These are phyloP conservation scores for Extremus antarcticus DNA, from an alignment of 495 filamentous ascomycete species.

Conservation along the genomic window DNA sequence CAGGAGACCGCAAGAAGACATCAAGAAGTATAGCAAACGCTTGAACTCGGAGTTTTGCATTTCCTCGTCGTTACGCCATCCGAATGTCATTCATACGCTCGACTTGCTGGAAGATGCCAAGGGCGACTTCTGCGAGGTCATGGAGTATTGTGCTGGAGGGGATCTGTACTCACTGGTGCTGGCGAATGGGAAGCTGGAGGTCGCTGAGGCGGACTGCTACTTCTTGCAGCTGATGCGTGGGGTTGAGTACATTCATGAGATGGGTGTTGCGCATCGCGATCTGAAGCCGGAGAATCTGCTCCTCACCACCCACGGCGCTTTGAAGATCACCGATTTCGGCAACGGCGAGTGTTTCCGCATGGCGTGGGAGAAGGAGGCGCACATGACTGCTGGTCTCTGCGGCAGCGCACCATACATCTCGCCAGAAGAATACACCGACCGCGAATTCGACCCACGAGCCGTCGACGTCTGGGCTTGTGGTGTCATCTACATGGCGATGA, in stretches of 20 bases:
- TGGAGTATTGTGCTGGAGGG: slow-evolving; percentile 97
- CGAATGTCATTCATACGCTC: slow-evolving; percentile 96
- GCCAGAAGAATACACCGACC: slow-evolving; percentile 89
- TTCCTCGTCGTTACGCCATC: slow-evolving; percentile 88
- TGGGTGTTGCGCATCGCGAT: slow-evolving; percentile 97
- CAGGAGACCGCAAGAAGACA: slow-evolving; percentile 80
- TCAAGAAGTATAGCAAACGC: slow-evolving; percentile 95
- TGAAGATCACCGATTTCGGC: slow-evolving; percentile 98
- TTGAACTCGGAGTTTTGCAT: slow-evolving; percentile 99
- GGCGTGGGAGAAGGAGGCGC: slow-evolving; percentile 97
- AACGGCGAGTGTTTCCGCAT: slow-evolving; percentile 99
- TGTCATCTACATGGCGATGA: slow-evolving; percentile 99
- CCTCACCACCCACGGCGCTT: slow-evolving; percentile 79
- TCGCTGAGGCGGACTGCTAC: slow-evolving; percentile 89
- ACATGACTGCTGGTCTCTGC: slow-evolving; percentile 95
- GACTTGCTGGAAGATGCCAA: slow-evolving; percentile 93
- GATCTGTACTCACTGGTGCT: slow-evolving; percentile 94
- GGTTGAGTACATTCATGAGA: slow-evolving; percentile 98
- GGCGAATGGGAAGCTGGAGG: slow-evolving; percentile 84
- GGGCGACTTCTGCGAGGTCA: slow-evolving; percentile 97
- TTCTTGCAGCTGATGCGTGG: slow-evolving; percentile 99
- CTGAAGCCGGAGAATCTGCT: slow-evolving; percentile 96
- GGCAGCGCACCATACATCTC: slow-evolving; percentile 96
- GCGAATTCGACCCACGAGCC: slow-evolving; percentile 90
- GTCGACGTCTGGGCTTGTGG: slow-evolving; percentile 97